Conservation (phyloP, 495 filamentous ascomycete species). For the Aspergillus heteromorphus region DNA sequence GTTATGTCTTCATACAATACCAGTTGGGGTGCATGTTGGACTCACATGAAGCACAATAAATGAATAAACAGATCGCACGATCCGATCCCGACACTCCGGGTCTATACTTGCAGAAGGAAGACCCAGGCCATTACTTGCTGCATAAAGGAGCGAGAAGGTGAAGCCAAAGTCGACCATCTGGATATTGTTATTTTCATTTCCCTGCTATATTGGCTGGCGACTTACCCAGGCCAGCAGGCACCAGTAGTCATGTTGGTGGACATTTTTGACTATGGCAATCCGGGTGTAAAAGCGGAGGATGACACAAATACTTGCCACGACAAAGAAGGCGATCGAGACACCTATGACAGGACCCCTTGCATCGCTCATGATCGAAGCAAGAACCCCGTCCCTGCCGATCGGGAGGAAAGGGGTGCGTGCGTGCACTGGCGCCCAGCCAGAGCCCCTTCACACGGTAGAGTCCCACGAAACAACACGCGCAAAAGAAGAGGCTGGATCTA, state of each 20-base stretch:
- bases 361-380: slow-evolving; percentile 33
- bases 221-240: slow-evolving; percentile 78
- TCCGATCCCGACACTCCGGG: slow-evolving; percentile 29
- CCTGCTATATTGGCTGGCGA: neutral
- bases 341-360: slow-evolving; percentile 64
- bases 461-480: no score
- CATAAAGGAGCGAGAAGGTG: slow-evolving; percentile 69
- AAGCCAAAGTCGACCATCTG: slow-evolving; percentile 69
- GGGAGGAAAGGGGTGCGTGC: no score
- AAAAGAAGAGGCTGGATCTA: no score
- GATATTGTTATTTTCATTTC: neutral
- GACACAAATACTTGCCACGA: slow-evolving; percentile 66
- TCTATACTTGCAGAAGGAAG: slow-evolving; percentile 62
- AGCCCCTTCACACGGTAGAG: no score
- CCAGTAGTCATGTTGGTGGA: slow-evolving; percentile 73
- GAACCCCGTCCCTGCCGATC: no score
- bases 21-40: slow-evolving; percentile 5
- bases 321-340: slow-evolving; percentile 66
- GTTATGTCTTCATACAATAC: neutral
- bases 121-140: slow-evolving; percentile 64
- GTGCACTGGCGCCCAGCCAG: no score
- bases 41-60: slow-evolving; percentile 77
- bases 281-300: slow-evolving; percentile 65
- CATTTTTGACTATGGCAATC: slow-evolving; percentile 60
- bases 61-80: slow-evolving; percentile 68